A percentile compares a stretch with the other conserved stretches of the same genome.
phyloP scores from a whole-genome alignment of 352 stramenopile genomes.

The Thalassiosira delicatula region DNA sequence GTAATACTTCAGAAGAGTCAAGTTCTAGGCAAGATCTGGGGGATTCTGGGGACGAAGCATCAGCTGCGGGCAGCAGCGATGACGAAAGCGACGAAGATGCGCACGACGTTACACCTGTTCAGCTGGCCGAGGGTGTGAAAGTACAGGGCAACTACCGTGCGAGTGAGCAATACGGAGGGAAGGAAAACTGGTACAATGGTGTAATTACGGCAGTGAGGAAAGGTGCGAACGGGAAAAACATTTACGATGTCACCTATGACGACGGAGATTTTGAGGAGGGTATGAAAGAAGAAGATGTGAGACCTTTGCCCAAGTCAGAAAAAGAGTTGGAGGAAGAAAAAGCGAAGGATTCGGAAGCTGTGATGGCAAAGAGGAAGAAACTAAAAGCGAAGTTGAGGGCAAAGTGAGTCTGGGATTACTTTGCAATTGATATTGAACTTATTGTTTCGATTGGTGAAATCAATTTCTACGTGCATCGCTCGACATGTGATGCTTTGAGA shows the following conservation, averaged over 20 bases:
- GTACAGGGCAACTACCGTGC: conserved; percentile 80
- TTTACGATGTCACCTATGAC: conserved; percentile 84
- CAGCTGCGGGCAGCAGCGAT: conserved; percentile 20
- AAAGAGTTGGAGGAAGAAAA: conserved; percentile 61
- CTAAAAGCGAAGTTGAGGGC: conserved; percentile 63
- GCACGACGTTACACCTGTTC: background rate
- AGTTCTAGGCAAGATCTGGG: conserved; percentile 29
- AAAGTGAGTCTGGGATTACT: too few relatives aligned
- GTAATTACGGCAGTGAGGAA: conserved; percentile 66
- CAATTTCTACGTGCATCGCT: too few relatives aligned
- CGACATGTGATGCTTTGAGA: too few relatives aligned
- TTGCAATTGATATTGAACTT: conserved; percentile 10
- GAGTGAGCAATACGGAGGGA: conserved; percentile 77
- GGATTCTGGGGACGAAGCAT: conserved; percentile 45
- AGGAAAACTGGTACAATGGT: conserved; percentile 78
- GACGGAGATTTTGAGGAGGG: conserved; percentile 86
- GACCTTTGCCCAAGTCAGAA: conserved; percentile 51
- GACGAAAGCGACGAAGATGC: conserved; percentile 41
- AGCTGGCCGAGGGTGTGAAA: conserved; percentile 64
- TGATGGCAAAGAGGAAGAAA: conserved; percentile 53
- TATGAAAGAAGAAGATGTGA: conserved; percentile 78
- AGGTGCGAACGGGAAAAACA: conserved; percentile 44
- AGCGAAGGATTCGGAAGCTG: conserved; percentile 25
- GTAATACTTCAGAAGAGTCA: too few relatives aligned
- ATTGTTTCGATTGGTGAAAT: conserved; percentile 12